Conservation (phyloP, 768 basidiomycete genomes). For the Mycena albidolilacea region DNA sequence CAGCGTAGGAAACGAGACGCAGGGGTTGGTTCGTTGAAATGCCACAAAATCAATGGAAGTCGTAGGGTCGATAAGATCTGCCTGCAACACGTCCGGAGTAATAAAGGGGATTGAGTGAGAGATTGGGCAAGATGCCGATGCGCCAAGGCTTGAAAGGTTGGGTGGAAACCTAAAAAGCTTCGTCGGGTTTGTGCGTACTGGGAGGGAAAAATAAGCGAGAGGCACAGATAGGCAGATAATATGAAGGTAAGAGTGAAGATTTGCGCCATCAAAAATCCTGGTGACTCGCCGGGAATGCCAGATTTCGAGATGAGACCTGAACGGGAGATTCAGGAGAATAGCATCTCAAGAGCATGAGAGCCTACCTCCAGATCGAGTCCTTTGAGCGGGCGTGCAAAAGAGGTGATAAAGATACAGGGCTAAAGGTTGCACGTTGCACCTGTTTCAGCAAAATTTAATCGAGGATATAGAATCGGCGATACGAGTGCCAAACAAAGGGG, state of each 20-base stretch:
- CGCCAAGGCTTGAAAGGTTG: neutral
- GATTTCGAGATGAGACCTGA: too few relatives aligned
- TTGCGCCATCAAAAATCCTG: too few relatives aligned
- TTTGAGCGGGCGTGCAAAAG: neutral
- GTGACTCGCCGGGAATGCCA: too few relatives aligned
- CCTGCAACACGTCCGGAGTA: neutral
- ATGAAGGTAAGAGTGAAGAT: too few relatives aligned
- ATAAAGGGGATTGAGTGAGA: neutral
- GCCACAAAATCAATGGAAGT: neutral
- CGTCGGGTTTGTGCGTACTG: too few relatives aligned
- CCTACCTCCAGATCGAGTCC: constrained; percentile 3
- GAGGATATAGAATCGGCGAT: neutral
- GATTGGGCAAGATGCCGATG: neutral
- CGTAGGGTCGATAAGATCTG: neutral
- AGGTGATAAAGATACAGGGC: neutral
- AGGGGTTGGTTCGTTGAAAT: neutral
- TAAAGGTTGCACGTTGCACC: neutral
- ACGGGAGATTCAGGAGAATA: neutral
- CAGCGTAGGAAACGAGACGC: neutral
- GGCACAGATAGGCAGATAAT: too few relatives aligned
- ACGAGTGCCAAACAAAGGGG: neutral
- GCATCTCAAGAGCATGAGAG: constrained; percentile 1
- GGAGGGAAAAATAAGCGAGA: too few relatives aligned
- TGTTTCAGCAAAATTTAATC: neutral
- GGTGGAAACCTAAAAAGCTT: too few relatives aligned